Conservation (phyloP, 2,329 filamentous ascomycete genomes). For the Trichoderma sp. region DNA sequence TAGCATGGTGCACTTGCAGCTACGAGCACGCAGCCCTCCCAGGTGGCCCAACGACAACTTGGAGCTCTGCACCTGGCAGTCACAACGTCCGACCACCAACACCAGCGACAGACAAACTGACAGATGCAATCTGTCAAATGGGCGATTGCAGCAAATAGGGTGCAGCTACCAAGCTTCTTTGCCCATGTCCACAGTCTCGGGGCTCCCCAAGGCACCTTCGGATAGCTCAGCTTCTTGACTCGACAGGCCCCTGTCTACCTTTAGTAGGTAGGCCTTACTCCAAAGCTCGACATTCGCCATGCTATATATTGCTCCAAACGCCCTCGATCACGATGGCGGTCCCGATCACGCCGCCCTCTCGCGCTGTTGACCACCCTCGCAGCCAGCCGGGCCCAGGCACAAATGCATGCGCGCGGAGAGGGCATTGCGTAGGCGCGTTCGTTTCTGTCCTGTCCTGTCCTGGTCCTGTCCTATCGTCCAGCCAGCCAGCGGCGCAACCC, state of each 20-base stretch:
- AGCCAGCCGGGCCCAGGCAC: conserved; percentile 12
- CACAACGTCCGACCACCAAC: conserved; percentile 1
- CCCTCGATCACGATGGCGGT: neutral
- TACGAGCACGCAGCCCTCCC: neutral
- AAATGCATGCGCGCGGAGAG: conserved; percentile 18
- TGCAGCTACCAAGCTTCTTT: conserved; percentile 15
- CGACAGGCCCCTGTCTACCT: neutral
- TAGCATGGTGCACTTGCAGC: neutral
- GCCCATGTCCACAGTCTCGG: conserved; percentile 8
- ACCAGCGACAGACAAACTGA: neutral
- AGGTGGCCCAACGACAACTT: neutral
- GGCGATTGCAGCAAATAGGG: conserved; percentile 17
- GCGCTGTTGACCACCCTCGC: conserved; percentile 10
- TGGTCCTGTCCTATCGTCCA: no score
- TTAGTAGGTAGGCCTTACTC: neutral
- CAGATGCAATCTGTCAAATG: conserved; percentile 20
- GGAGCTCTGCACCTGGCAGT: neutral
- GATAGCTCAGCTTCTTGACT: neutral
- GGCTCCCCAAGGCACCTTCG: neutral
- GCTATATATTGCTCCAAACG: neutral
- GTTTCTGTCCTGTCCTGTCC: neutral
- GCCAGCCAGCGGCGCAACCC: conserved; percentile 14
- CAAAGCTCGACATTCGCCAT: neutral
- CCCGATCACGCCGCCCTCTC: conserved; percentile 17
- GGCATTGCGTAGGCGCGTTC: conserved; percentile 15